A percentile compares a stretch with the other conserved stretches of the same genome.
These are phyloP conservation scores for Nannizziopsis barbatae DNA, from an alignment of 2,329 filamentous ascomycete genomes.

Conservation along the genomic window DNA sequence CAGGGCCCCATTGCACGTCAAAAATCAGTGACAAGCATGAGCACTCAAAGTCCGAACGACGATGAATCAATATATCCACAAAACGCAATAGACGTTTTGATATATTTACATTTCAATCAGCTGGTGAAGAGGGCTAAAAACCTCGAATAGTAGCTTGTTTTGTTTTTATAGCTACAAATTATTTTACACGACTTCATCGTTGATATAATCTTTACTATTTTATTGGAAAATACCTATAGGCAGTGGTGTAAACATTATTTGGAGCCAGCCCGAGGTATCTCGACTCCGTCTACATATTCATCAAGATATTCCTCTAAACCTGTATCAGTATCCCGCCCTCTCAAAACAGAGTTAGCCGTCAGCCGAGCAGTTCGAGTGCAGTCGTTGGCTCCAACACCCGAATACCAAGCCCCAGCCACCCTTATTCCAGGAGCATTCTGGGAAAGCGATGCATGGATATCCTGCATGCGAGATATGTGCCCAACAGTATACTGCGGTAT, in stretches of 20 bases:
- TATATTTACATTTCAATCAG: too few species aligned
- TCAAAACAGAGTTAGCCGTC: conserved; percentile 27
- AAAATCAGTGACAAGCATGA: too few species aligned
- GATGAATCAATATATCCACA: too few species aligned
- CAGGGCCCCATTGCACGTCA: too few species aligned
- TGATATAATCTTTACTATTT: too few species aligned
- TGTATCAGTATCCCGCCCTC: conserved; percentile 19
- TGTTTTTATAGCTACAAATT: too few species aligned
- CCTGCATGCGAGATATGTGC: conserved; percentile 53
- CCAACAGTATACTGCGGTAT: conserved; percentile 86
- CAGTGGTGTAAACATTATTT: not conserved
- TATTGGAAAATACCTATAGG: not conserved
- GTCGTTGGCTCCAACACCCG: conserved; percentile 42
- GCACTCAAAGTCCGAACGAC: too few species aligned
- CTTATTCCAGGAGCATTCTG: conserved; percentile 48
- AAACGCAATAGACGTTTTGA: too few species aligned
- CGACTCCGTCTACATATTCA: not conserved
- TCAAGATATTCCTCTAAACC: conserved; percentile 26
- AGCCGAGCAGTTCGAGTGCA: conserved; percentile 48
- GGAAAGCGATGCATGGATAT: conserved; percentile 46
- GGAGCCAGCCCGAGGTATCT: not conserved
- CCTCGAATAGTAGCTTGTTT: too few species aligned
- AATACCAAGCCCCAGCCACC: conserved; percentile 49
- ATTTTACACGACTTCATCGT: too few species aligned
- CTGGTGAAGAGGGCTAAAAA: too few species aligned